Percentiles rank a stretch among this genome's conserved stretches.
phyloP scores from a whole-genome alignment of 305 asterid genomes.

The Salvia sclarea region DNA sequence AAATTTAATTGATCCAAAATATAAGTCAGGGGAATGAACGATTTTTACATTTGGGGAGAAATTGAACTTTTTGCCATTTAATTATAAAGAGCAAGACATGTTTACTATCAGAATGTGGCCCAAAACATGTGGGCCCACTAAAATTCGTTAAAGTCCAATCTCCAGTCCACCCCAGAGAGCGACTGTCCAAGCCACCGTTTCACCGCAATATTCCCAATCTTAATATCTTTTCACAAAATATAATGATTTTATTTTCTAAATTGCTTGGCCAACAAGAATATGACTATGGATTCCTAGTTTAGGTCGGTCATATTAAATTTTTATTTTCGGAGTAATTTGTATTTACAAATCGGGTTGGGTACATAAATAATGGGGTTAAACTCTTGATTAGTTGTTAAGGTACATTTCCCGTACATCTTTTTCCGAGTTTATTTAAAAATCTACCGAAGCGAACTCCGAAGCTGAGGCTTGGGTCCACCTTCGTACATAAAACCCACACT shows the following conservation, averaged over 20 bases:
- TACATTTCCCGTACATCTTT: not conserved
- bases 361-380: too few species aligned
- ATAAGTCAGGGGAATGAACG: too few species aligned
- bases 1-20: too few species aligned
- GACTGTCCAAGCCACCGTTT: conserved; percentile 6
- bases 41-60: too few species aligned
- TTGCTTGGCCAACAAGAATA: not conserved
- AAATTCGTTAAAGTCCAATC: conserved; percentile 4
- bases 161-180: not conserved
- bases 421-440: conserved; percentile 24
- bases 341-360: too few species aligned
- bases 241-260: not conserved
- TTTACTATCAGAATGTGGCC: not conserved
- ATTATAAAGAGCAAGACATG: too few species aligned
- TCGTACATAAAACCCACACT: conserved; percentile 37
- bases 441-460: conserved; percentile 42
- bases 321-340: too few species aligned
- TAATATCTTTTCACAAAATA: not conserved
- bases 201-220: not conserved
- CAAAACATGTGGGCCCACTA: conserved; percentile 12
- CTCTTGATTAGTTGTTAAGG: not conserved
- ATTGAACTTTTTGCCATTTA: too few species aligned
- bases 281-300: too few species aligned
- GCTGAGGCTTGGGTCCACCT: conserved; percentile 40
- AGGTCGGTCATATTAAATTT: too few species aligned